These are phyloP conservation scores for Paraglomus occultum DNA, from an alignment of 192 early-diverging fungal genomes.

Conservation along the genomic window DNA sequence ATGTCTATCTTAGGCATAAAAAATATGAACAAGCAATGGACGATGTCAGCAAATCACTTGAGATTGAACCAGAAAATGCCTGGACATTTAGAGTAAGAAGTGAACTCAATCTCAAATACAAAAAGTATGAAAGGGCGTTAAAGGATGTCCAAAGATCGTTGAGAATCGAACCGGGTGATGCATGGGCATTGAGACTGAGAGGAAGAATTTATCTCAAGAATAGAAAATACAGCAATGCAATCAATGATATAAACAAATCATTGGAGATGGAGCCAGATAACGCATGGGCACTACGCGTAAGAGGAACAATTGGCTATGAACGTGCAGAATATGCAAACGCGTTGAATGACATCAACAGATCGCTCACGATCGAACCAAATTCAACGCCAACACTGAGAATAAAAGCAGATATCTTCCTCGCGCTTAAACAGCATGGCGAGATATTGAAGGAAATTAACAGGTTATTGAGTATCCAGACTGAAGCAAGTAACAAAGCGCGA, in stretches of 20 bases:
- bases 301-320: neutral
- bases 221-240: neutral
- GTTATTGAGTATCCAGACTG: neutral
- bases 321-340: neutral
- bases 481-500: neutral
- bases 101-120: neutral
- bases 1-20: neutral
- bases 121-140: neutral
- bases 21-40: neutral
- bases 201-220: neutral
- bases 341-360: neutral
- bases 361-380: conserved; percentile 15
- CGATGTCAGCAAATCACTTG: neutral
- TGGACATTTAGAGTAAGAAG: neutral
- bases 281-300: neutral
- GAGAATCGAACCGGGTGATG: neutral
- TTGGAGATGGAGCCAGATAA: neutral
- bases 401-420: neutral
- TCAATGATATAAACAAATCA: neutral
- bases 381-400: neutral
- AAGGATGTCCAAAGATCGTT: neutral
- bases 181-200: neutral
- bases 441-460: conserved; percentile 12
- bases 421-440: neutral
- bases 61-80: neutral